These are phyloP conservation scores for Parafenestella ontariensis DNA, from an alignment of 2,329 filamentous ascomycete genomes.

Conservation along the genomic window DNA sequence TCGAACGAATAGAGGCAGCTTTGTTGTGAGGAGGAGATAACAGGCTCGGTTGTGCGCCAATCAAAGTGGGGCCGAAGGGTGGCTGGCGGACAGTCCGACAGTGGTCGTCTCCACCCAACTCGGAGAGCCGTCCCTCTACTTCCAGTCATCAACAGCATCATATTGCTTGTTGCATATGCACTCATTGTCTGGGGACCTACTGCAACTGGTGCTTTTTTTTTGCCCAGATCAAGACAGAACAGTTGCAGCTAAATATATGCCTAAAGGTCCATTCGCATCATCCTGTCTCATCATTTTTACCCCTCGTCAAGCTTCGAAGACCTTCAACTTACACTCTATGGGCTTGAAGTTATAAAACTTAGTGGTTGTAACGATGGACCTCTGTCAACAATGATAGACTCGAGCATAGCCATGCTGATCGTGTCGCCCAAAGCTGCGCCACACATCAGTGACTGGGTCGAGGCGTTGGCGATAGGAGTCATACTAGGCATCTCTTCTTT, in stretches of 20 bases:
- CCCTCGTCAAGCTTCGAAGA: neutral
- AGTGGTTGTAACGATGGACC: neutral
- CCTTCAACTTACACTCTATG: neutral
- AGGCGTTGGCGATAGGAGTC: neutral
- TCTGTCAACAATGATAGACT: neutral
- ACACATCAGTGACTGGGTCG: neutral
- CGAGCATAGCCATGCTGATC: neutral
- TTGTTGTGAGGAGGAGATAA: neutral
- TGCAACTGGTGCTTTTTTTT: too few relatives aligned
- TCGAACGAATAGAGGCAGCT: neutral
- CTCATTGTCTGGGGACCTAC: too few relatives aligned
- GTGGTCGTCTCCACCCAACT: too few relatives aligned
- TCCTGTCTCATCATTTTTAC: neutral
- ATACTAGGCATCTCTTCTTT: neutral
- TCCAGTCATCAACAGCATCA: neutral
- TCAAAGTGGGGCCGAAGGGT: conserved; percentile 14
- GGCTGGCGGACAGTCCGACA: too few relatives aligned
- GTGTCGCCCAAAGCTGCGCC: neutral
- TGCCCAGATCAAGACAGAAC: neutral
- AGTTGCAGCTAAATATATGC: neutral
- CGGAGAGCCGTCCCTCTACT: too few relatives aligned
- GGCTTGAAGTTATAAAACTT: neutral
- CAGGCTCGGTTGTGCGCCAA: conserved; percentile 15
- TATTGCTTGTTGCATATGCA: neutral
- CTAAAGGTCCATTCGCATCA: neutral